Percentiles rank a stretch among this genome's conserved stretches.
Conservation (phyloP, 768 basidiomycete genomes). For the Tricholoma saponaceum region DNA sequence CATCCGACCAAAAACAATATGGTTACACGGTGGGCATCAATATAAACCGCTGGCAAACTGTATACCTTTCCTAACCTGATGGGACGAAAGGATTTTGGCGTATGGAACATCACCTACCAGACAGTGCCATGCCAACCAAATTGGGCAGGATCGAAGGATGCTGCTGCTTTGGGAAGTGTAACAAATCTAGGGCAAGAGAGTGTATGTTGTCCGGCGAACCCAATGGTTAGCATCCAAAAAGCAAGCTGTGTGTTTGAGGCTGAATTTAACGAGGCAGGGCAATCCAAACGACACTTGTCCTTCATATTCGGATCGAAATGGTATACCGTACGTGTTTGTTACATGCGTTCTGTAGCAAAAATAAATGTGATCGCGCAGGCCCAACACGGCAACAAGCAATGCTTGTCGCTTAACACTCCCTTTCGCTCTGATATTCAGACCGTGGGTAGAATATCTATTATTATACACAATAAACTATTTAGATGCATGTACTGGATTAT, state of each 20-base stretch:
- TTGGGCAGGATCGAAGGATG: constrained; percentile 61
- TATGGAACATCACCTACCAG: constrained; percentile 79
- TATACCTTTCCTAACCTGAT: background rate
- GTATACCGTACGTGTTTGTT: constrained; percentile 50
- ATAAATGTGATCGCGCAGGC: constrained; percentile 21
- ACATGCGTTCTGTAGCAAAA: background rate
- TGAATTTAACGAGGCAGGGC: constrained; percentile 24
- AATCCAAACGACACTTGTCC: constrained; percentile 53
- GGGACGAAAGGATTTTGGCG: constrained; percentile 66
- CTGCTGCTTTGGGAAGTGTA: constrained; percentile 67
- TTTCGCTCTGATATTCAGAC: background rate
- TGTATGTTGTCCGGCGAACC: constrained; percentile 73
- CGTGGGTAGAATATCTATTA: background rate
- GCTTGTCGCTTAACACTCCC: constrained; percentile 7
- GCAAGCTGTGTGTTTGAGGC: background rate
- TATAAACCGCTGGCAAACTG: background rate
- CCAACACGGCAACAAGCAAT: constrained; percentile 30
- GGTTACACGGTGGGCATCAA: constrained; percentile 40
- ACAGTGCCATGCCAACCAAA: constrained; percentile 53
- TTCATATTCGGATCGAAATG: constrained; percentile 66
- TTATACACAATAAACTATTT: background rate
- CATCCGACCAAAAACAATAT: constrained; percentile 62
- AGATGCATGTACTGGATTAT: background rate
- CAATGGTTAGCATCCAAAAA: constrained; percentile 38
- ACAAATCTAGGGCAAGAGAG: constrained; percentile 45